phyloP scores from a whole-genome alignment of 352 stramenopile species.

The Globisporangium acanthophoron region DNA sequence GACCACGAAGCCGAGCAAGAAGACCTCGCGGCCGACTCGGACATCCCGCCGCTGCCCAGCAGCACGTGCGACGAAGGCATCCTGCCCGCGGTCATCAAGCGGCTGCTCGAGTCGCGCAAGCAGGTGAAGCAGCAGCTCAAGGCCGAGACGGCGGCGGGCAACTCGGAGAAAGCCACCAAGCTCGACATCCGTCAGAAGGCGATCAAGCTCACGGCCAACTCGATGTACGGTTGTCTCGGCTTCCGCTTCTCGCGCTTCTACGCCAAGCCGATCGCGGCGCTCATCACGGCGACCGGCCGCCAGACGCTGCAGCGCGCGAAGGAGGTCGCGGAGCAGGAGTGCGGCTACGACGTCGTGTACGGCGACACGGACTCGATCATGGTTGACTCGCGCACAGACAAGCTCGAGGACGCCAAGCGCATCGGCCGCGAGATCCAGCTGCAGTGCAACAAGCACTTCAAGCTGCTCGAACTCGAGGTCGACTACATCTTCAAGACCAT shows the following conservation, averaged over 20 bases:
- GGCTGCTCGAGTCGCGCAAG: slow-evolving; percentile 95
- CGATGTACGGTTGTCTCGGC: slow-evolving; percentile 99
- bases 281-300: slow-evolving; percentile 98
- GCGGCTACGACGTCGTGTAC: slow-evolving; percentile 99
- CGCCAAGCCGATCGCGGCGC: slow-evolving; percentile 96
- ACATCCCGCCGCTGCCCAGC: slow-evolving; percentile 80
- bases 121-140: slow-evolving; percentile 98
- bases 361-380: slow-evolving; percentile 99
- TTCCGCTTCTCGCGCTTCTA: slow-evolving; percentile 99
- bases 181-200: slow-evolving; percentile 99
- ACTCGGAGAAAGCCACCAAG: slow-evolving; percentile 78
- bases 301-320: slow-evolving; percentile 98
- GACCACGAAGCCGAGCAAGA: slow-evolving; percentile 62
- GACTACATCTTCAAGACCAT: slow-evolving; percentile 99
- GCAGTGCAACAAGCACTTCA: slow-evolving; percentile 99
- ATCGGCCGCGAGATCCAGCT: slow-evolving; percentile 95
- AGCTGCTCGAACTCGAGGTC: slow-evolving; percentile 98
- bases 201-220: slow-evolving; percentile 99
- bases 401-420: slow-evolving; percentile 90
- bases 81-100: slow-evolving; percentile 96
- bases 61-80: slow-evolving; percentile 85
- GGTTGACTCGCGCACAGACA: slow-evolving; percentile 94
- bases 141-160: slow-evolving; percentile 86
- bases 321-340: slow-evolving; percentile 95
- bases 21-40: slow-evolving; percentile 69